Base-by-base conservation (phyloP, 495 filamentous ascomycete species). In the Podospora appendiculata region DNA sequence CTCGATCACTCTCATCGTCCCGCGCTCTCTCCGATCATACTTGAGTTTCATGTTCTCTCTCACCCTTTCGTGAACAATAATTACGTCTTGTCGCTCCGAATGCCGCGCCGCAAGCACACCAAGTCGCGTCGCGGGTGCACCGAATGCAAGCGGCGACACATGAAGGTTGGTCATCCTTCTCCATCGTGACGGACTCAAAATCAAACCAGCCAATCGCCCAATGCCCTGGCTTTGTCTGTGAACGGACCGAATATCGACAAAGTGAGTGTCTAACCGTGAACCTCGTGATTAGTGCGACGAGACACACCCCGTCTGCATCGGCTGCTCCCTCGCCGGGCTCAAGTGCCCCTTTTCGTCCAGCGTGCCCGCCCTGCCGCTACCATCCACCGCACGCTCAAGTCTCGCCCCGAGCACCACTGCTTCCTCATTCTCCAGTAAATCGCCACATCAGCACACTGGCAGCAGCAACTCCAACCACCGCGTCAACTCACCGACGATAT, bases 101-200 rank as follows among this genome's bases (percentile, higher is more conserved):
- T 1, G 8, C 42, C 17, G 48, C 16, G 67, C 53, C 17, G 65
- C 63, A 35, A 56, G 48, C 58, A 61, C 46, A 46, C 19, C 12
- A 60, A 60, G 32, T 60, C 58, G 6, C 47, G 59, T 35, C 56
- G 58, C 39, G 59, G 59, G 34, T 61, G 59, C 45, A 34, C 14
- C 13, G 59, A 64, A 36, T 71, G 68, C 52, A 71, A 69, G 47
- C 41, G 56, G 39, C 51, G 64, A n/a, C 66, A 66, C 42, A 60
- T 57, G 4, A 61, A 71, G 54, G 25, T 25, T 25, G 25, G 25
- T 25, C 2, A 25, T 5, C 5, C 5, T 25, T 25, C 2, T 5
- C 5, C 25, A 2, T 5, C 25, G 25, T 25, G 25, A 25, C 25
- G 5, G 5, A 5, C 25, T 25, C 25, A 5, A 25, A 2, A 25